Base-by-base conservation (phyloP, 2,329 filamentous ascomycete species). In the Penicillium palitans region DNA sequence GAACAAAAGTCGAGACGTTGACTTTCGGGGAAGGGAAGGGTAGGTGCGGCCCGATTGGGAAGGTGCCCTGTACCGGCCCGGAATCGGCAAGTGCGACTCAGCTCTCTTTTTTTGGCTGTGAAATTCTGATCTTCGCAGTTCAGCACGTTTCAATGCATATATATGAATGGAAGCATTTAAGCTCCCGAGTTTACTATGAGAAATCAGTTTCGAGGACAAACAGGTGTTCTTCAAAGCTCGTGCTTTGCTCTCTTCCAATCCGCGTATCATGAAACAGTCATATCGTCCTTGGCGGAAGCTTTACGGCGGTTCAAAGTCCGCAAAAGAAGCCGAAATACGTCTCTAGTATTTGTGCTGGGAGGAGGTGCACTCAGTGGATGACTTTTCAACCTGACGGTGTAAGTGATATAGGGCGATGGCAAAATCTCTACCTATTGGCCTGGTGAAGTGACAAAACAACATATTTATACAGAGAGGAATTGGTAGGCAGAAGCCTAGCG, bases 11-110 rank as follows among this genome's bases (percentile, higher is more conserved):
- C 21, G 15, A 7, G 21, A 33, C 21, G 25, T 35, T 48, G 49
- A 35, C n/a, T 9, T 29, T 33, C 2, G 19, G 21, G 31, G 31
- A 37, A 17, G 21, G 31, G 31, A 37, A 17, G 6, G 7, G 19
- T 2, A 33, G 21, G 13, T 13, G 27, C n/a, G 4, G 50, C 27
- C 42, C 35, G 24, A 48, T 57, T 57, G 21, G 33, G 58, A 48
- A 55, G 37, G 29, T 55, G 21, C 50, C 65, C 65, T 57, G 47
- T 24, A 60, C 59, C 66, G 65, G 68, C 31, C 64, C 68, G 65
- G 56, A 55, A 65, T 54, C 66, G 65, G 67, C 35, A 61, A 25
- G 58, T 6, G 42, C 45, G 29, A 24, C 42, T 24, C n/a, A 15
- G 9, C 27, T 35, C 8, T 25, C 6, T 10, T n/a, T 15, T 3